Conservation (phyloP, 148 eudicot species). For the Cornus suecica region DNA sequence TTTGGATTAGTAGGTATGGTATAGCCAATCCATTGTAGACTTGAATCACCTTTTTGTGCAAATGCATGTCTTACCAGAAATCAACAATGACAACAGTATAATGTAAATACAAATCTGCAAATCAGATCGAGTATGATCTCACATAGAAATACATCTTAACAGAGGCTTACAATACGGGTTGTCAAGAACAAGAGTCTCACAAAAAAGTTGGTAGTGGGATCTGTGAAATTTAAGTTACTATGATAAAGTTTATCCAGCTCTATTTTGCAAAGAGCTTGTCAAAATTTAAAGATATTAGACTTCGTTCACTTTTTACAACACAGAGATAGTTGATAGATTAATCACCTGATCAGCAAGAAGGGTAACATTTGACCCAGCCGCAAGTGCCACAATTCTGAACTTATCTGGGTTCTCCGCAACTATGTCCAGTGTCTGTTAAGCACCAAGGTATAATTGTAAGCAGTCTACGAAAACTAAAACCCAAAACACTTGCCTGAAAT, state of each 20-base stretch:
- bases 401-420: slow-evolving; percentile 91
- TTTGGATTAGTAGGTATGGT: neutral
- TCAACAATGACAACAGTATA: neutral
- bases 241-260: neutral
- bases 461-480: slow-evolving; percentile 5
- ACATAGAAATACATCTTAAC: neutral
- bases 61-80: neutral
- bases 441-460: slow-evolving; percentile 18
- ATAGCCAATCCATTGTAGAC: neutral
- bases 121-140: neutral
- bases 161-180: neutral
- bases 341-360: slow-evolving; percentile 99
- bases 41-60: neutral
- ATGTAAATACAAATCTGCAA: neutral
- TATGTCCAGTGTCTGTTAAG: slow-evolving; percentile 82
- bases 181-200: neutral
- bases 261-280: neutral
- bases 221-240: neutral
- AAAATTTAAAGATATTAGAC: neutral
- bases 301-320: neutral
- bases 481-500: neutral
- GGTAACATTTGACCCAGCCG: slow-evolving; percentile 97
- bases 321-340: neutral
- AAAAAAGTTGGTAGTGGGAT: neutral
- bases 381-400: slow-evolving; percentile 91